Conservation (phyloP, 371 early-diverging fungal species). For the Coemansia sp. region DNA sequence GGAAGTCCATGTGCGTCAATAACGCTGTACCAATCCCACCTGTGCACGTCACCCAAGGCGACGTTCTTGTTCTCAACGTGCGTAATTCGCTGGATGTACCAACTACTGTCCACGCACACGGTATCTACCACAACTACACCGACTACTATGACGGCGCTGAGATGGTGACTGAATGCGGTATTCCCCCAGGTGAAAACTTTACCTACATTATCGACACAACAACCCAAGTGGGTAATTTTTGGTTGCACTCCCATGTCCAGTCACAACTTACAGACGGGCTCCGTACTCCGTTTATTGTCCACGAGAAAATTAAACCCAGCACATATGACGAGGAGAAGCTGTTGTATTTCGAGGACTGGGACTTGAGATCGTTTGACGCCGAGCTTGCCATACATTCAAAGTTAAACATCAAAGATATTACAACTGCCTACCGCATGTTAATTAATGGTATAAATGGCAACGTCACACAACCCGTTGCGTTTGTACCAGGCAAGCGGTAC, state of each 20-base stretch:
- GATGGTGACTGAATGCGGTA: constrained; percentile 60
- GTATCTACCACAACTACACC: constrained; percentile 64
- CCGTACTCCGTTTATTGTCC: constrained; percentile 69
- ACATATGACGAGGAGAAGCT: constrained; percentile 73
- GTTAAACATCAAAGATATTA: neutral
- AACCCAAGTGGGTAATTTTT: constrained; percentile 69
- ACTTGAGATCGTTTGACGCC: neutral
- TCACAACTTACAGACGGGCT: constrained; percentile 80
- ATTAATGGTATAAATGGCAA: constrained; percentile 33
- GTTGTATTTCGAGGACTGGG: constrained; percentile 55
- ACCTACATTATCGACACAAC: constrained; percentile 60
- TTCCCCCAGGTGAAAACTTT: constrained; percentile 57
- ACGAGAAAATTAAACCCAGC: constrained; percentile 51
- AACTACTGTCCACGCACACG: constrained; percentile 66
- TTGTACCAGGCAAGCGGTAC: constrained; percentile 74
- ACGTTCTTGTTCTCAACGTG: no score
- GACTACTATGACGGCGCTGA: constrained; percentile 63
- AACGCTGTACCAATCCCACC: no score
- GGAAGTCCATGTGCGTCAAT: no score
- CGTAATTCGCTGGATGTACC: constrained; percentile 53
- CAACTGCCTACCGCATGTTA: constrained; percentile 26
- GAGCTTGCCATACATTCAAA: no score
- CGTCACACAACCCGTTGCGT: constrained; percentile 26
- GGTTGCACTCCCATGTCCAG: constrained; percentile 65
- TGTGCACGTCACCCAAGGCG: no score